Percentiles rank a stretch among this genome's conserved stretches.
phyloP scores from a whole-genome alignment of 345 rosid species.

The Erysimum cheiranthoides region DNA sequence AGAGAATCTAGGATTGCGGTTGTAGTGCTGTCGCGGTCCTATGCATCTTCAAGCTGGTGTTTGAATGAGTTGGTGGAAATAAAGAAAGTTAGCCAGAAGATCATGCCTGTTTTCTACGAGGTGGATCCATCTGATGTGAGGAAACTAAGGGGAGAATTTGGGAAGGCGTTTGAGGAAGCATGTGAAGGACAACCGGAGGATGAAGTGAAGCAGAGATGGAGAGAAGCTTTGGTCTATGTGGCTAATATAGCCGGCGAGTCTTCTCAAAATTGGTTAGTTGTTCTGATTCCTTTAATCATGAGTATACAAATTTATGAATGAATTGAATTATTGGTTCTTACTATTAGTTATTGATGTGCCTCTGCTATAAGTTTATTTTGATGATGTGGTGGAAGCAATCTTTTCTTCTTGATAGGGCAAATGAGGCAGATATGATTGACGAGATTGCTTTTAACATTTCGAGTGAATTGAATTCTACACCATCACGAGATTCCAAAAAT shows the following conservation, averaged over 20 bases:
- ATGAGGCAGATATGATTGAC: slow-evolving; percentile 36
- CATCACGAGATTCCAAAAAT: not conserved
- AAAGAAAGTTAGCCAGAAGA: not conserved
- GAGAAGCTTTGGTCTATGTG: slow-evolving; percentile 32
- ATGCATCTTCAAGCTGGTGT: slow-evolving; percentile 40
- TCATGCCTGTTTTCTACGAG: slow-evolving; percentile 33
- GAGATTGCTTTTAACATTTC: slow-evolving; percentile 24
- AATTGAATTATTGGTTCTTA: not conserved
- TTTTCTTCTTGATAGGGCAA: slow-evolving; percentile 20
- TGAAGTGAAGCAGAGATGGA: slow-evolving; percentile 32
- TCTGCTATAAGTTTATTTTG: not conserved
- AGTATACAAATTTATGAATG: not conserved
- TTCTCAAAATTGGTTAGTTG: slow-evolving; percentile 34
- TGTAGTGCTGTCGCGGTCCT: slow-evolving; percentile 16
- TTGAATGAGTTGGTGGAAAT: slow-evolving; percentile 33
- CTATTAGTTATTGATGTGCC: not conserved
- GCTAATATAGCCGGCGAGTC: slow-evolving; percentile 31
- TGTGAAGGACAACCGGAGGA: slow-evolving; percentile 13
- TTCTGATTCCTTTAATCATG: not conserved
- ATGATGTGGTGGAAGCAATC: not conserved
- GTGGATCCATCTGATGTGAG: slow-evolving; percentile 40
- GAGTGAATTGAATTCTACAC: slow-evolving; percentile 4
- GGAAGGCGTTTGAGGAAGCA: slow-evolving; percentile 20
- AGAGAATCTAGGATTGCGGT: slow-evolving; percentile 29
- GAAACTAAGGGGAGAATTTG: slow-evolving; percentile 29